Percentiles rank a stretch among this genome's conserved stretches.
These are phyloP conservation scores for Colletotrichum plurivorum DNA, from an alignment of 2,329 filamentous ascomycete genomes.

Conservation along the genomic window DNA sequence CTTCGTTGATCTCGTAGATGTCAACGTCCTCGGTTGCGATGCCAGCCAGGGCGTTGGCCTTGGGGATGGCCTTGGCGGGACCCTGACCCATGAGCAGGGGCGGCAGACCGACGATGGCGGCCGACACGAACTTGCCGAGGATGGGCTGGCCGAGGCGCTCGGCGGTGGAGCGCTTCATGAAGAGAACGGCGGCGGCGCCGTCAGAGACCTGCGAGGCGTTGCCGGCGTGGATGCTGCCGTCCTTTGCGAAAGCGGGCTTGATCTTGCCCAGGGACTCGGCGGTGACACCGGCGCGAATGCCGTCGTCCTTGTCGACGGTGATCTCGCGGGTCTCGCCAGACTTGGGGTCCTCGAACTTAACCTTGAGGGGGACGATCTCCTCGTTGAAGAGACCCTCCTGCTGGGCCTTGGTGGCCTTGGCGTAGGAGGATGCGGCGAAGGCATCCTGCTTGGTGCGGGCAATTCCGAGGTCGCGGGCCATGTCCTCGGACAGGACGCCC, in stretches of 20 bases:
- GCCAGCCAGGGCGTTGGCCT: slow-evolving; percentile 89
- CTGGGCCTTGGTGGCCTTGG: slow-evolving; percentile 90
- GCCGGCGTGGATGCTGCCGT: slow-evolving; percentile 94
- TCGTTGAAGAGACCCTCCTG: slow-evolving; percentile 90
- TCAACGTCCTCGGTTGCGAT: slow-evolving; percentile 92
- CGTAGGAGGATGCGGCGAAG: slow-evolving; percentile 95
- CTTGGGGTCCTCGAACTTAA: slow-evolving; percentile 93
- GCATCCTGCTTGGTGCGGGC: slow-evolving; percentile 82
- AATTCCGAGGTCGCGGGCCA: slow-evolving; percentile 89
- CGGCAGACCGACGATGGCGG: slow-evolving; percentile 88
- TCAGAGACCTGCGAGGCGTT: slow-evolving; percentile 97
- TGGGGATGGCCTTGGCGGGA: slow-evolving; percentile 95
- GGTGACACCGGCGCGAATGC: slow-evolving; percentile 87
- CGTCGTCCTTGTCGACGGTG: slow-evolving; percentile 88
- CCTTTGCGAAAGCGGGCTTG: slow-evolving; percentile 88
- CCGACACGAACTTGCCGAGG: slow-evolving; percentile 91
- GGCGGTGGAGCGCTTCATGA: slow-evolving; percentile 95
- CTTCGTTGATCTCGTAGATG: slow-evolving; percentile 99
- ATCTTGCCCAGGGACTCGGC: slow-evolving; percentile 92
- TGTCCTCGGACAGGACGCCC: slow-evolving; percentile 93
- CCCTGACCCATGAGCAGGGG: slow-evolving; percentile 97
- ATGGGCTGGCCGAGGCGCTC: slow-evolving; percentile 90
- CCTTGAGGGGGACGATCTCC: slow-evolving; percentile 89
- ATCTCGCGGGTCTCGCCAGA: slow-evolving; percentile 87
- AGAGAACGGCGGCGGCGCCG: slow-evolving; percentile 92